Conservation (phyloP, 225 moss, liverwort and hornwort species). For the Takakia lepidozioides region DNA sequence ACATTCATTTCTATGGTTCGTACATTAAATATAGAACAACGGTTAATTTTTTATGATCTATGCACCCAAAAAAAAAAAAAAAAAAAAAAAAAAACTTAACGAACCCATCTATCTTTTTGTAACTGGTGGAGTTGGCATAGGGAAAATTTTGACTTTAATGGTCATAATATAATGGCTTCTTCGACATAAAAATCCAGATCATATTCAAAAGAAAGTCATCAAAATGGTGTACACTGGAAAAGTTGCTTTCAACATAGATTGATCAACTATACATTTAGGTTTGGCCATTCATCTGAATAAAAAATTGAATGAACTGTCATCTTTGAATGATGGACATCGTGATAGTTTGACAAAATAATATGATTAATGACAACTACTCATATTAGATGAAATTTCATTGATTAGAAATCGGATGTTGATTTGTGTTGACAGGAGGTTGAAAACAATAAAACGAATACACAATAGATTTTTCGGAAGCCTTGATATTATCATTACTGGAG, state of each 20-base stretch:
- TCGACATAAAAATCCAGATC: neutral
- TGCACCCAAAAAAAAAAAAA: no score
- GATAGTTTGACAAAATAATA: neutral
- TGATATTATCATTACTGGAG: neutral
- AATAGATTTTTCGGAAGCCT: neutral
- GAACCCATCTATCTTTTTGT: no score
- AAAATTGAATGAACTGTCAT: neutral
- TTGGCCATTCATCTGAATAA: neutral
- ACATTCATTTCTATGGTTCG: no score
- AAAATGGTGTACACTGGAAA: neutral
- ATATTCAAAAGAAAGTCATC: neutral
- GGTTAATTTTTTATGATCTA: no score
- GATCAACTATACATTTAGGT: neutral
- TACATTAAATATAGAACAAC: no score
- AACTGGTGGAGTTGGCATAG: no score
- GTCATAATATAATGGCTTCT: no score
- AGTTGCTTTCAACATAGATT: neutral
- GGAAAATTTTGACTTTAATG: no score
- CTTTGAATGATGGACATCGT: neutral
- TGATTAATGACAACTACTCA: neutral
- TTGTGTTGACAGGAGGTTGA: neutral
- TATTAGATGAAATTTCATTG: neutral
- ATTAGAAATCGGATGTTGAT: neutral
- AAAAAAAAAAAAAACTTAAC: no score
- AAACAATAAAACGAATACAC: neutral